Percentiles rank a stretch among this genome's conserved stretches.
phyloP scores from a whole-genome alignment of 1,139 yeast species.

The Zygosaccharomyces sapae region DNA sequence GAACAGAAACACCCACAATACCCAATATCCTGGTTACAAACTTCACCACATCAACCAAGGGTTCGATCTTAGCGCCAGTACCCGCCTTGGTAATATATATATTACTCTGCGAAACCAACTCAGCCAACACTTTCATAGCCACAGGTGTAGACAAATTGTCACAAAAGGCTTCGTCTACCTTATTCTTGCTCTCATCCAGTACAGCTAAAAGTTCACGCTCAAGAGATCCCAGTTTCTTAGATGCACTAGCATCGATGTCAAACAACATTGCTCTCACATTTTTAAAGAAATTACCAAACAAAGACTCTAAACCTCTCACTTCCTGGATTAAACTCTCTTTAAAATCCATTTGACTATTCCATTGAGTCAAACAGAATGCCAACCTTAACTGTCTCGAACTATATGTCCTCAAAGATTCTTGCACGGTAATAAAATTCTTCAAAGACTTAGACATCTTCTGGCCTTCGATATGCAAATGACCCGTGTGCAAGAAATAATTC shows the following conservation, averaged over 20 bases:
- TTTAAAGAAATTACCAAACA: slow-evolving; percentile 76
- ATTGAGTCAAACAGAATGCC: slow-evolving; percentile 83
- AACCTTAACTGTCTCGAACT: slow-evolving; percentile 80
- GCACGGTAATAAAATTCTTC: slow-evolving; percentile 91
- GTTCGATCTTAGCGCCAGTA: slow-evolving; percentile 57
- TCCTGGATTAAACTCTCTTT: slow-evolving; percentile 75
- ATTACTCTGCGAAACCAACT: slow-evolving; percentile 67
- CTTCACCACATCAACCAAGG: slow-evolving; percentile 55
- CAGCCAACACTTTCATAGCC: slow-evolving; percentile 62
- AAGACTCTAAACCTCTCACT: slow-evolving; percentile 68
- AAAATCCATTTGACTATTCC: slow-evolving; percentile 92
- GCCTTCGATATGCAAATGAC: slow-evolving; percentile 96
- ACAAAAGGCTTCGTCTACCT: slow-evolving; percentile 73
- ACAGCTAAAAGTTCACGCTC: slow-evolving; percentile 58
- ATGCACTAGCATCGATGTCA: slow-evolving; percentile 47
- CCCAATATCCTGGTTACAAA: slow-evolving; percentile 69
- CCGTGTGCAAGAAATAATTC: slow-evolving; percentile 92
- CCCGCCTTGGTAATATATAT: slow-evolving; percentile 59
- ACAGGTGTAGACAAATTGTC: slow-evolving; percentile 81
- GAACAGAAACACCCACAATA: slow-evolving; percentile 69
- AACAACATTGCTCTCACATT: slow-evolving; percentile 70
- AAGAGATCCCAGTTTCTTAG: slow-evolving; percentile 48
- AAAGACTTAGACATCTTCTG: slow-evolving; percentile 95
- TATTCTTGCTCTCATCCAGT: slow-evolving; percentile 52
- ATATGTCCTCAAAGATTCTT: slow-evolving; percentile 73